Base-by-base conservation (phyloP, 371 early-diverging fungal species). In the Mortierella sp. region DNA sequence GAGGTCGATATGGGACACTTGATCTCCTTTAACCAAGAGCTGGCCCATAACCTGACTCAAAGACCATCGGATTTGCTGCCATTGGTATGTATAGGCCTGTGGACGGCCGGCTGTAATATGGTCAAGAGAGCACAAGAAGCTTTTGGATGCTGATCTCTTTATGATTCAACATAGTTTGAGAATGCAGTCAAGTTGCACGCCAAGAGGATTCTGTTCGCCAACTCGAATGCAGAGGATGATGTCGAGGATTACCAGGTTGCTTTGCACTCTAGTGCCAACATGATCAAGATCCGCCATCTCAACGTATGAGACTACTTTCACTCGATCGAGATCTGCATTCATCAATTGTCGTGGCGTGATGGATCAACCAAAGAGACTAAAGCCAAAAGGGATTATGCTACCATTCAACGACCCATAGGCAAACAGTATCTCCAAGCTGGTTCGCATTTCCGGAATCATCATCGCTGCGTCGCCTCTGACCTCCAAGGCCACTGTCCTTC, bases 401-500 rank as follows among this genome's bases (percentile, higher is more conserved):
- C 27, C 54, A 25, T 25, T 47, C n/a, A n/a, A 2, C 24, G 24
- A 24, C 34, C n/a, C 17, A n/a, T 63, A 96, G 91, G 88, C 98
- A 49, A 82, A 87, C 50, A 89, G 92, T 61, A 94, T 98, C 63
- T 95, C 96, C 49, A 97, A 95, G 76, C 88, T 99, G 29, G 94
- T 99, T 52, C 92, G 95, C 39, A 88, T 99, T 49, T 89, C 96
- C 17, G 99, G 99, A 48, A 99, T 99, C 60, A 92, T 99, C 40
- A 97, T 99, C 67, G 94, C 95, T 7, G 96, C 98, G 2, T 94
- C 96, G 4, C 90, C 95, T n/a, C 79, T 95, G 48, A 83, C 92
- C 49, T 90, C 95, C 17, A 92, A 98, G 84, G 94, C 97, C 1
- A 95, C 95, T 8, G 77, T 86, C 54, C 87, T 98, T 22, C 91